Percentiles rank a stretch among this genome's conserved stretches.
Evolutionary conservation across 306 rosid species (phyloP).

Genomic region (Arachis stenosperma): DNA sequence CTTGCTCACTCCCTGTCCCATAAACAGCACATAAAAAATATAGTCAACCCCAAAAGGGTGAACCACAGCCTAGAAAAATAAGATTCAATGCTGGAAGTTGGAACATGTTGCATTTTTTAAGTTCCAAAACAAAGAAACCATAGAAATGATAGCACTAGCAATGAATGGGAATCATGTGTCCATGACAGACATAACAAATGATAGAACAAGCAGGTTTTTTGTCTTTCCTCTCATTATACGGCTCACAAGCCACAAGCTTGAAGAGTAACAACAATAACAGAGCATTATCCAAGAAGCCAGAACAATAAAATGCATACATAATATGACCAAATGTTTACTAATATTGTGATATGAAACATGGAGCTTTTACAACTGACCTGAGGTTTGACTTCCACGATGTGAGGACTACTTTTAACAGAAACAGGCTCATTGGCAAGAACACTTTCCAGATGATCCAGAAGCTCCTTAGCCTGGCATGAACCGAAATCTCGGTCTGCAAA

Average conservation of each 20-base stretch:
- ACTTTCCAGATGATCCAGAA: conserved; percentile 86
- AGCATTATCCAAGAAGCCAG: too few relatives aligned
- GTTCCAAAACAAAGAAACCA: conserved; percentile 2
- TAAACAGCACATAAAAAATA: conserved; percentile 6
- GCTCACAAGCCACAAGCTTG: not conserved
- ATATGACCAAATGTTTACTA: conserved; percentile 16
- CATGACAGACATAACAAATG: not conserved
- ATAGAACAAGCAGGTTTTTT: too few relatives aligned
- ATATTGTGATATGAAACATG: not conserved
- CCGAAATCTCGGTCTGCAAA: conserved; percentile 87
- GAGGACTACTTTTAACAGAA: conserved; percentile 83
- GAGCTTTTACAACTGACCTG: conserved; percentile 58
- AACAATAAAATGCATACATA: conserved; percentile 9
- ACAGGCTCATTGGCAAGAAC: conserved; percentile 94
- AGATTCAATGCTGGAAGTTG: conserved; percentile 3
- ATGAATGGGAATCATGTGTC: conserved; percentile 20
- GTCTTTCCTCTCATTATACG: not conserved
- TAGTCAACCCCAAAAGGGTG: conserved; percentile 9
- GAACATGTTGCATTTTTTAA: not conserved
- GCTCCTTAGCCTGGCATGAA: conserved; percentile 92
- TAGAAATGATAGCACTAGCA: not conserved
- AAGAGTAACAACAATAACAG: too few relatives aligned
- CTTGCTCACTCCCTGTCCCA: conserved; percentile 48
- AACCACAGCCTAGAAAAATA: not conserved
- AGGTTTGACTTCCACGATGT: conserved; percentile 91